These are phyloP conservation scores for Evernia prunastri DNA, from an alignment of 495 filamentous ascomycete species.

Conservation along the genomic window DNA sequence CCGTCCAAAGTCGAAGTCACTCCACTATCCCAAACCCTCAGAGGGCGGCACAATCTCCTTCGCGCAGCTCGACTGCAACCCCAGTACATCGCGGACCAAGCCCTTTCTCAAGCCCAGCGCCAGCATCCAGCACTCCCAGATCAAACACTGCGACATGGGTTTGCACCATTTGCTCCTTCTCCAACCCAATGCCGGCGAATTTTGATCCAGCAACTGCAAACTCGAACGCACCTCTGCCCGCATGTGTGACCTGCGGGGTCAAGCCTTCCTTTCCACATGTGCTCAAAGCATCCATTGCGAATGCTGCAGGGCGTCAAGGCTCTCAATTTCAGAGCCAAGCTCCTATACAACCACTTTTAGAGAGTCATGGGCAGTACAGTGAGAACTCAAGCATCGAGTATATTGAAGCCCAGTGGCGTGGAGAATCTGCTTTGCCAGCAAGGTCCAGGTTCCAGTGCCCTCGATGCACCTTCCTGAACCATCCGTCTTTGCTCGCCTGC, in stretches of 20 bases:
- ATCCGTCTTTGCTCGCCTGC: conserved; percentile 76
- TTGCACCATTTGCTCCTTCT: conserved; percentile 93
- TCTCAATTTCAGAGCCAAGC: conserved; percentile 25
- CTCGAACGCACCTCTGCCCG: conserved; percentile 66
- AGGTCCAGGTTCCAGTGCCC: conserved; percentile 58
- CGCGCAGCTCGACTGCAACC: conserved; percentile 42
- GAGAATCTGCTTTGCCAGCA: conserved; percentile 25
- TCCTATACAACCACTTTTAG: conserved; percentile 21
- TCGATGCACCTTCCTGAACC: conserved; percentile 89
- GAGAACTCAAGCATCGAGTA: conserved; percentile 17
- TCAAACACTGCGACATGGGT: conserved; percentile 77
- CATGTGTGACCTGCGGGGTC: conserved; percentile 91
- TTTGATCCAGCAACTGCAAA: conserved; percentile 78
- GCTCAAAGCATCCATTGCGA: conserved; percentile 75
- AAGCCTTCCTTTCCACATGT: conserved; percentile 77
- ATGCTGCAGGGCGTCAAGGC: conserved; percentile 49
- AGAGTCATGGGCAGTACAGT: conserved; percentile 17
- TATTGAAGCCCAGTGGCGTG: conserved; percentile 3
- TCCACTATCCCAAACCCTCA: conserved; percentile 20
- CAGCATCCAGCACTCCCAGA: conserved; percentile 36
- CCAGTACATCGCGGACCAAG: conserved; percentile 45
- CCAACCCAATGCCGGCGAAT: conserved; percentile 90
- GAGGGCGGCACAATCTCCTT: conserved; percentile 31
- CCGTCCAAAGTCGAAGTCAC: conserved; percentile 38
- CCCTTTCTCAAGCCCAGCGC: conserved; percentile 43